Evolutionary conservation across 495 filamentous ascomycete genomes (phyloP).

Genomic region (Xylaria curta): DNA sequence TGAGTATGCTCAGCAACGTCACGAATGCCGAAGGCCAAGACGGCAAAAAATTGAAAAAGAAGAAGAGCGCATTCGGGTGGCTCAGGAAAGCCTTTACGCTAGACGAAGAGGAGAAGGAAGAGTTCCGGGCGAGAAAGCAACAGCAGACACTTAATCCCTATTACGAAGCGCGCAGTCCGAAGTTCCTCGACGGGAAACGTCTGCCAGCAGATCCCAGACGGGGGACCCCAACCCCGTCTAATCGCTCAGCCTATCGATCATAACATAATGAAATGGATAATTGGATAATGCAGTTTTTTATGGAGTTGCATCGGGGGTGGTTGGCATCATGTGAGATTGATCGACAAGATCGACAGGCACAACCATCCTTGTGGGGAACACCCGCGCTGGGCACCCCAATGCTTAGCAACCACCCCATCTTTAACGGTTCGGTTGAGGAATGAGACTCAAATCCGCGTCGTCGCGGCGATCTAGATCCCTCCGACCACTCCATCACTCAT

Average conservation of each 20-base stretch:
- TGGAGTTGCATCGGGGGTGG: not conserved
- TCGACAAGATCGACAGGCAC: slow-evolving; percentile 21
- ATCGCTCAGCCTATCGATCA: slow-evolving; percentile 15
- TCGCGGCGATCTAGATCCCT: not conserved
- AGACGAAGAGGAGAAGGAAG: slow-evolving; percentile 60
- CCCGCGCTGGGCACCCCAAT: not conserved
- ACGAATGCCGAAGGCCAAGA: slow-evolving; percentile 34
- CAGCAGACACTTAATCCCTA: slow-evolving; percentile 49
- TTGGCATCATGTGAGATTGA: not conserved
- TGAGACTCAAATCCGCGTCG: not conserved
- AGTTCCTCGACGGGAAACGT: slow-evolving; percentile 54
- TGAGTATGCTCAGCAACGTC: slow-evolving; percentile 57
- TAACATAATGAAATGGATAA: not conserved
- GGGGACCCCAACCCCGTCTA: slow-evolving; percentile 9
- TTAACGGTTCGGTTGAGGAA: not conserved
- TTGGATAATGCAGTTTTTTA: not conserved
- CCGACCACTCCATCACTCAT: not conserved
- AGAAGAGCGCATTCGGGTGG: slow-evolving; percentile 65
- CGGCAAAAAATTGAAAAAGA: slow-evolving; percentile 58
- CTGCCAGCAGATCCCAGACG: slow-evolving; percentile 34
- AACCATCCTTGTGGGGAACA: not conserved
- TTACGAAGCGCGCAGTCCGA: slow-evolving; percentile 48
- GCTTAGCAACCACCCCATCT: not conserved
- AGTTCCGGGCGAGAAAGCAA: slow-evolving; percentile 55
- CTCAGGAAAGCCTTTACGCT: slow-evolving; percentile 64